A percentile compares a stretch with the other conserved stretches of the same genome.
These are phyloP conservation scores for Termitomyces sp. DNA, from an alignment of 768 basidiomycete genomes.

Conservation along the genomic window DNA sequence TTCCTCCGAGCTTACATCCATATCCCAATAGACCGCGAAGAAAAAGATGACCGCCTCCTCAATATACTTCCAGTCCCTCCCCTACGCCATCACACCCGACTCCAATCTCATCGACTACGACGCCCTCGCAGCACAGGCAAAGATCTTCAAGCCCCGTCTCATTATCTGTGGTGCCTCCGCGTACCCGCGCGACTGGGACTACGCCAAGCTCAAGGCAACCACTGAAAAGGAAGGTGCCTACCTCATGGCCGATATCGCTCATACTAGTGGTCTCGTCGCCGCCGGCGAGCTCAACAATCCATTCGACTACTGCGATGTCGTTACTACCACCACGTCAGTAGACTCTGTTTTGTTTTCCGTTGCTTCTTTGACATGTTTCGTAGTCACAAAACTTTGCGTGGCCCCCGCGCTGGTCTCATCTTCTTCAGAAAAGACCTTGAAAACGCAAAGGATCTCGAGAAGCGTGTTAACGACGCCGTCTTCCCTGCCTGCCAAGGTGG, in stretches of 20 bases:
- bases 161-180: slow-evolving; percentile 98
- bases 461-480: slow-evolving; percentile 95
- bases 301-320: slow-evolving; percentile 95
- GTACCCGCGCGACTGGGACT: slow-evolving; percentile 99
- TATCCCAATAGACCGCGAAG: slow-evolving; percentile 73
- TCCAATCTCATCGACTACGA: slow-evolving; percentile 91
- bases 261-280: slow-evolving; percentile 93
- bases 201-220: slow-evolving; percentile 72
- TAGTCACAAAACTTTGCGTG: slow-evolving; percentile 97
- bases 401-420: slow-evolving; percentile 95
- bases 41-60: slow-evolving; percentile 99
- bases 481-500: slow-evolving; percentile 99
- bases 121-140: slow-evolving; percentile 76
- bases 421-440: slow-evolving; percentile 96
- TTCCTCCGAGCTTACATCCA: slow-evolving; percentile 3
- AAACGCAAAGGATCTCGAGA: slow-evolving; percentile 83
- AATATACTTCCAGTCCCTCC: slow-evolving; percentile 99
- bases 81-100: slow-evolving; percentile 79
- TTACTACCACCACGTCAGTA: slow-evolving; percentile 91
- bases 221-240: slow-evolving; percentile 87
- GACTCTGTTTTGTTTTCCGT: neutral
- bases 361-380: neutral
- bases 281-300: slow-evolving; percentile 88
- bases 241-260: slow-evolving; percentile 96
- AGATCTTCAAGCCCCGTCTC: slow-evolving; percentile 92